Percentiles rank a stretch among this genome's conserved stretches.
Evolutionary conservation across 371 early-diverging fungal species (phyloP).

Genomic region (Mucor piriformis): DNA sequence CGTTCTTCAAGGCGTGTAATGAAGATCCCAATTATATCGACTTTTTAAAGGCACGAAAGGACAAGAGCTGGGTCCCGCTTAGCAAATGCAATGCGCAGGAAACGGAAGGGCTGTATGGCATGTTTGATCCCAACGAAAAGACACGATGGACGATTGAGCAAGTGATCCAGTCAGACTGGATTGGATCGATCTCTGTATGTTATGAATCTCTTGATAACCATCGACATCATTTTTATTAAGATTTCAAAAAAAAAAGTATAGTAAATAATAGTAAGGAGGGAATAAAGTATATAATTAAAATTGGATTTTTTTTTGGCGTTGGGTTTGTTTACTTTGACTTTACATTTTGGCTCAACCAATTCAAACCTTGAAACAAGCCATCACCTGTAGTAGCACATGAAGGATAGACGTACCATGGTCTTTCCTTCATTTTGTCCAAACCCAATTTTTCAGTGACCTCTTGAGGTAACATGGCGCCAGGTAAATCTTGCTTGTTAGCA

Average conservation of each 20-base stretch:
- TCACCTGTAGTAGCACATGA: conserved; percentile 89
- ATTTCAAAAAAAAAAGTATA: conserved; percentile 1
- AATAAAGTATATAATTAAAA: background rate
- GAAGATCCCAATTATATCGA: conserved; percentile 72
- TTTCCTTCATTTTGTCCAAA: conserved; percentile 73
- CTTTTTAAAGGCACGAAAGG: conserved; percentile 33
- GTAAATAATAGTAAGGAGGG: conserved; percentile 6
- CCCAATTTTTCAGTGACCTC: conserved; percentile 82
- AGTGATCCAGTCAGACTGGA: conserved; percentile 49
- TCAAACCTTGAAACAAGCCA: conserved; percentile 84
- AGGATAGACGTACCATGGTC: conserved; percentile 85
- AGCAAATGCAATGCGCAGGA: conserved; percentile 33
- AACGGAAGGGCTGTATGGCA: conserved; percentile 41
- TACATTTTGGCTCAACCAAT: conserved; percentile 87
- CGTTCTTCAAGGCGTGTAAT: conserved; percentile 50
- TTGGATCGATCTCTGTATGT: conserved; percentile 40
- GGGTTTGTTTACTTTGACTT: conserved; percentile 51
- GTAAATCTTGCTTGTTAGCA: conserved; percentile 89
- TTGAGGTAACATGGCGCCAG: conserved; percentile 76
- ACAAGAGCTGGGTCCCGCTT: conserved; percentile 59
- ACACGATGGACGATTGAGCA: conserved; percentile 50
- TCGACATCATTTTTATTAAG: conserved; percentile 26
- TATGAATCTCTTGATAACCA: conserved; percentile 31
- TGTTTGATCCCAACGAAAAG: conserved; percentile 51
- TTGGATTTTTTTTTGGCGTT: background rate